Evolutionary conservation across 2,329 filamentous ascomycete genomes (phyloP).

Genomic region (Pleochaeta shiraiana): DNA sequence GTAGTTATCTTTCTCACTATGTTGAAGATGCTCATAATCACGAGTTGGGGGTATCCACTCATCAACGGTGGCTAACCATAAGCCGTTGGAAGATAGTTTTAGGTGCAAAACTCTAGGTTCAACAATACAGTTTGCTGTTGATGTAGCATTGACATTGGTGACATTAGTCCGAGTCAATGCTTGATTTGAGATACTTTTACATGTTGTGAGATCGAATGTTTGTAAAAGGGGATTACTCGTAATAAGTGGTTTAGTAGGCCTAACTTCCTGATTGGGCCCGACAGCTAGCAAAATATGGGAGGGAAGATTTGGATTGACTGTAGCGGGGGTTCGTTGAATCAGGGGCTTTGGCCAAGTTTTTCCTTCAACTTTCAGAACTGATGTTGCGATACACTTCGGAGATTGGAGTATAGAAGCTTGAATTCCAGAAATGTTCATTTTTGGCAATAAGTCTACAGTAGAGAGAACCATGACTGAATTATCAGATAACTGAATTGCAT

Average conservation of each 20-base stretch:
- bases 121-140: constrained; percentile 45
- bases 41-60: constrained; percentile 59
- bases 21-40: constrained; percentile 39
- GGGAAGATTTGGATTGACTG: constrained; percentile 37
- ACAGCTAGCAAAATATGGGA: constrained; percentile 48
- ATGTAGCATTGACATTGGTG: constrained; percentile 57
- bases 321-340: constrained; percentile 28
- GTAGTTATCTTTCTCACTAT: constrained; percentile 20
- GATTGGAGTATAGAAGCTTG: constrained; percentile 38
- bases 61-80: constrained; percentile 82
- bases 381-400: constrained; percentile 27
- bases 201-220: constrained; percentile 63
- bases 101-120: constrained; percentile 62
- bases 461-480: constrained; percentile 85
- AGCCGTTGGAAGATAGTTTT: constrained; percentile 55
- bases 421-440: constrained; percentile 63
- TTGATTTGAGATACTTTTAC: constrained; percentile 64
- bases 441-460: constrained; percentile 71
- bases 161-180: constrained; percentile 73
- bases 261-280: constrained; percentile 34
- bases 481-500: constrained; percentile 68
- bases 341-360: constrained; percentile 13
- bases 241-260: constrained; percentile 27
- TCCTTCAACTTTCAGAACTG: constrained; percentile 26
- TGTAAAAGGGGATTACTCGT: constrained; percentile 47